Evolutionary conservation across 441 rosid species (phyloP).

Genomic region (Omphalea diandra): DNA sequence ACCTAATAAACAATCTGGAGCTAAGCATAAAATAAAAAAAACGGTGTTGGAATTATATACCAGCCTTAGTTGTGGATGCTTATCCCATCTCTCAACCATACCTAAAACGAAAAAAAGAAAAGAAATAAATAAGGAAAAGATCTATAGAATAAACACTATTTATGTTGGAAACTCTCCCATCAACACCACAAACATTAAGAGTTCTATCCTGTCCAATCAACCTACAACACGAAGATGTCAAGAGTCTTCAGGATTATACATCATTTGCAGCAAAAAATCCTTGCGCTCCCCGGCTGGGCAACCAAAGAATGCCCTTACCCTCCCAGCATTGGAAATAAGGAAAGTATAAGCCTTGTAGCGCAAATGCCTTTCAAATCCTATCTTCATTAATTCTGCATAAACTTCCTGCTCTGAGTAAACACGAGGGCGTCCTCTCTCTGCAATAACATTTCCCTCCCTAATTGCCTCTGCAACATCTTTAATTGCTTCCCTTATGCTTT

Average conservation of each 20-base stretch:
- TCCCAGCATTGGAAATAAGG: constrained; percentile 25
- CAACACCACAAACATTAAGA: neutral
- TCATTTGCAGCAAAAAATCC: constrained; percentile 30
- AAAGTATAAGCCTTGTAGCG: constrained; percentile 28
- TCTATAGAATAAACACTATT: neutral
- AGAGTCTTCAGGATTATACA: constrained; percentile 21
- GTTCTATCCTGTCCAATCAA: neutral
- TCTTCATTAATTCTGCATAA: constrained; percentile 27
- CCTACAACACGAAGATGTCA: neutral
- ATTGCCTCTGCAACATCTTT: constrained; percentile 31
- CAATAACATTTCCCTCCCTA: constrained; percentile 27
- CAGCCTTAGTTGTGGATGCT: neutral
- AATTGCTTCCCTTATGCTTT: constrained; percentile 25
- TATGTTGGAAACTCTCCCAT: neutral
- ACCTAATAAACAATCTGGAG: neutral
- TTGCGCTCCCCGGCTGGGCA: constrained; percentile 27
- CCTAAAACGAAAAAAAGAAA: neutral
- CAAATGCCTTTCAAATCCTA: constrained; percentile 22
- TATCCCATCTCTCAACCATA: neutral
- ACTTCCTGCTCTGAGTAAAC: constrained; percentile 32
- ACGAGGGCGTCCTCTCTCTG: constrained; percentile 26
- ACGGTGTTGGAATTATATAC: neutral
- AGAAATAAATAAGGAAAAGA: too few species aligned
- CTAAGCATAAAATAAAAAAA: neutral
- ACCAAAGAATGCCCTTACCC: constrained; percentile 27